phyloP scores from a whole-genome alignment of 2,329 filamentous ascomycete genomes.

The Alternaria triticimaculans region DNA sequence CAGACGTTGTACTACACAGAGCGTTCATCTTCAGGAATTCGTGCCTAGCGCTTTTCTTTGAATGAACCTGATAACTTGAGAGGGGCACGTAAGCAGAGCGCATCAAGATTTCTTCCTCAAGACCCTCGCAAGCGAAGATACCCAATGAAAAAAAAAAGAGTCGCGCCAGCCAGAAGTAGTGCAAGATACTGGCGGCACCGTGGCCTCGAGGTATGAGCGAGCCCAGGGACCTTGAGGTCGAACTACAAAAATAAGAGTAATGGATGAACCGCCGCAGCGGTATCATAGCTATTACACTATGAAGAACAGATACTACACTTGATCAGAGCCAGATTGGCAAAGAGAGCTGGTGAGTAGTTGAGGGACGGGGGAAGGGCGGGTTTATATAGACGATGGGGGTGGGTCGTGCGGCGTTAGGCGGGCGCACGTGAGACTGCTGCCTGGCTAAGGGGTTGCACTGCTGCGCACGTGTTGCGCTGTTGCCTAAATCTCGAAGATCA shows the following conservation, averaged over 20 bases:
- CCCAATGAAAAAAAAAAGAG: neutral
- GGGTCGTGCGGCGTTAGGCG: neutral
- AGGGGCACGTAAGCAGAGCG: fast-evolving
- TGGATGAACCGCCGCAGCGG: neutral
- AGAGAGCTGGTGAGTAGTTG: neutral
- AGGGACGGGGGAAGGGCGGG: neutral
- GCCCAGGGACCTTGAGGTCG: neutral
- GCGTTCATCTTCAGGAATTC: fast-evolving
- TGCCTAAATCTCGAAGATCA: neutral
- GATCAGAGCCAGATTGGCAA: neutral
- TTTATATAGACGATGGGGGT: neutral
- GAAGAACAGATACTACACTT: constrained; percentile 1
- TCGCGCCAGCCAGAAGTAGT: neutral
- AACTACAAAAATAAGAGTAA: neutral
- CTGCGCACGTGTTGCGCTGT: neutral
- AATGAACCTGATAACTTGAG: fast-evolving
- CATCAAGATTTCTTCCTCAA: neutral
- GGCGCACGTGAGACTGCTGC: neutral
- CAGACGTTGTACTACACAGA: neutral
- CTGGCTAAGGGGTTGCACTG: neutral
- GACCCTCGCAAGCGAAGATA: neutral
- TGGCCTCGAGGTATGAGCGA: neutral
- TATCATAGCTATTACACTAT: neutral
- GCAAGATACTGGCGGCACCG: neutral
- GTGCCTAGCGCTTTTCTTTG: neutral